Percentiles rank a stretch among this genome's conserved stretches.
Conservation (phyloP, 768 basidiomycete species). For the Collybiopsis luxurians region DNA sequence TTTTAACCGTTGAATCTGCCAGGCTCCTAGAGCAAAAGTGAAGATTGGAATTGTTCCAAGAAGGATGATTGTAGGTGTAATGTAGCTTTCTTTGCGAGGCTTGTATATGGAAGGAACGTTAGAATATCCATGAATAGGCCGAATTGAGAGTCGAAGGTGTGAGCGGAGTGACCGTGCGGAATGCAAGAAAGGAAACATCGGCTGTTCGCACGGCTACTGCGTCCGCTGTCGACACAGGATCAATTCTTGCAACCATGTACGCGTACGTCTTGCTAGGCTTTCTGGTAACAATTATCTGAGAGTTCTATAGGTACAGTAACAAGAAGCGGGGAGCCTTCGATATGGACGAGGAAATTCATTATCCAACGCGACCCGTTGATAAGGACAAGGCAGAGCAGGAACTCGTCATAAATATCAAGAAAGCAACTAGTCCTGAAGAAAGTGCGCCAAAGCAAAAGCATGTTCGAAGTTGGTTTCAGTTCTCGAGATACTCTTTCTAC, state of each 20-base stretch:
- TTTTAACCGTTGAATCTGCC: conserved; percentile 90
- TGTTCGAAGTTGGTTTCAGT: conserved; percentile 80
- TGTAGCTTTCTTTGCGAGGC: conserved; percentile 55
- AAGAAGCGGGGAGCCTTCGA: conserved; percentile 49
- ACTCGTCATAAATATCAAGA: conserved; percentile 94
- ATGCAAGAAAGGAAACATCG: conserved; percentile 14
- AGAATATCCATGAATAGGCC: conserved; percentile 12
- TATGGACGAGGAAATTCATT: conserved; percentile 83
- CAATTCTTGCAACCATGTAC: conserved; percentile 1
- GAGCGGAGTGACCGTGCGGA: conserved; percentile 10
- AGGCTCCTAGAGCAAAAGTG: conserved; percentile 85
- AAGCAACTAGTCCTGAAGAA: conserved; percentile 94
- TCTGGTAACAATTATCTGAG: background rate
- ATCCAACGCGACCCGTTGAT: conserved; percentile 96
- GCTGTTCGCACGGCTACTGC: conserved; percentile 5
- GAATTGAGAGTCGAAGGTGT: background rate
- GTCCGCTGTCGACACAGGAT: background rate
- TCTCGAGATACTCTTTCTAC: background rate
- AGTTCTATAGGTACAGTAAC: conserved; percentile 20
- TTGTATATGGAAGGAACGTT: conserved; percentile 50
- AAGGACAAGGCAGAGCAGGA: conserved; percentile 98
- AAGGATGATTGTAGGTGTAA: conserved; percentile 69
- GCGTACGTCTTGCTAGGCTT: background rate
- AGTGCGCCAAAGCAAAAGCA: conserved; percentile 99
- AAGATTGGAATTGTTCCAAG: conserved; percentile 87